These are phyloP conservation scores for Lepiota subincarnata DNA, from an alignment of 768 basidiomycete genomes.

Conservation along the genomic window DNA sequence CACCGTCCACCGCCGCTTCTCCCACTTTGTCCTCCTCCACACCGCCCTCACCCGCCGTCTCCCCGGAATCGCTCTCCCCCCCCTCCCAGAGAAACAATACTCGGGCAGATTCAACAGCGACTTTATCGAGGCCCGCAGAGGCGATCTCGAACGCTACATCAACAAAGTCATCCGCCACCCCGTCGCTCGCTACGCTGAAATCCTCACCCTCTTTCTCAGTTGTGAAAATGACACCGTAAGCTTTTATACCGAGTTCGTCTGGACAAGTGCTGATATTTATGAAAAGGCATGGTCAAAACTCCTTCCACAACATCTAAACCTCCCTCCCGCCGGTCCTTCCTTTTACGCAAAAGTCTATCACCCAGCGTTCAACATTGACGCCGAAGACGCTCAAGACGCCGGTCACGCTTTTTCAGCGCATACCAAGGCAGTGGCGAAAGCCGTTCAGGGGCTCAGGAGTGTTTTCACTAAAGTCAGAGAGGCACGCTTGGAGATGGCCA, in stretches of 20 bases:
- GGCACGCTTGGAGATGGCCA: constrained; percentile 72
- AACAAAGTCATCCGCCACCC: constrained; percentile 69
- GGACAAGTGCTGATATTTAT: constrained; percentile 8
- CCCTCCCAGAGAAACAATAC: constrained; percentile 84
- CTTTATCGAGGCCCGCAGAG: constrained; percentile 78
- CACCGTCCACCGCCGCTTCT: constrained; percentile 79
- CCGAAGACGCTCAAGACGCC: constrained; percentile 59
- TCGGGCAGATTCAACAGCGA: constrained; percentile 74
- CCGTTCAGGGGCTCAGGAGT: constrained; percentile 62
- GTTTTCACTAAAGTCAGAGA: constrained; percentile 62
- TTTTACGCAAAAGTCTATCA: constrained; percentile 82
- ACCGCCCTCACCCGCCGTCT: constrained; percentile 63
- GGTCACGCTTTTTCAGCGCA: constrained; percentile 64
- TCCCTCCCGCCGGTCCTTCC: constrained; percentile 64
- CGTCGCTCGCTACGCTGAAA: constrained; percentile 72
- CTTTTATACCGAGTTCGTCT: not conserved
- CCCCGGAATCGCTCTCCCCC: constrained; percentile 75
- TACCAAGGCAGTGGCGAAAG: constrained; percentile 58
- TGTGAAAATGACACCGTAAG: constrained; percentile 72
- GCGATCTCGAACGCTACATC: constrained; percentile 80
- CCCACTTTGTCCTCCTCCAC: constrained; percentile 78
- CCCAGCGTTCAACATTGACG: constrained; percentile 79
- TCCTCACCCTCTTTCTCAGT: constrained; percentile 73
- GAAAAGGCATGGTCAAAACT: constrained; percentile 68
- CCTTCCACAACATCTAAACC: constrained; percentile 54